Evolutionary conservation across 345 rosid species (phyloP).

Genomic region (Eucalyptus curtisii): DNA sequence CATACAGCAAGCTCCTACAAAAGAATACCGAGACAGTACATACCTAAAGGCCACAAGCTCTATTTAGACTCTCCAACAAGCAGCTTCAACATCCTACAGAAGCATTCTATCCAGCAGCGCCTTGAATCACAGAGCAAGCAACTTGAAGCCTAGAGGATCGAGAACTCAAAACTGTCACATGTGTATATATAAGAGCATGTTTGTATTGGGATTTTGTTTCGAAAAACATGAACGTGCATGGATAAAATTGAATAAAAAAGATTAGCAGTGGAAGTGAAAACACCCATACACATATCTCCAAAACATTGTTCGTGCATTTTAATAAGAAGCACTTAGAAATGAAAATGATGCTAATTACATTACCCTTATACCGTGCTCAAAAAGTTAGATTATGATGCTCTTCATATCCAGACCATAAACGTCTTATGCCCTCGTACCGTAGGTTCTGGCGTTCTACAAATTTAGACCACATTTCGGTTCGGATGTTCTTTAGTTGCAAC

Average conservation of each 20-base stretch:
- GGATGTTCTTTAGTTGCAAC: too few relatives aligned
- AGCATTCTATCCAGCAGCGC: neutral
- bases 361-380: neutral
- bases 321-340: neutral
- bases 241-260: too few relatives aligned
- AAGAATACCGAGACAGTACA: neutral
- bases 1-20: neutral
- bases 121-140: neutral
- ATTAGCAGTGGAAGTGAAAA: too few relatives aligned
- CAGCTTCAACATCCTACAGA: neutral
- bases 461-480: too few relatives aligned
- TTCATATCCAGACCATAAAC: neutral
- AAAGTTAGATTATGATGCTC: neutral
- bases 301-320: too few relatives aligned
- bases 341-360: neutral
- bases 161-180: neutral
- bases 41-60: neutral
- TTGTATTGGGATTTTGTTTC: neutral
- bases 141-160: neutral
- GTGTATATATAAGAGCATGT: neutral
- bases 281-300: too few relatives aligned
- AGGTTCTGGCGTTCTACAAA: too few relatives aligned
- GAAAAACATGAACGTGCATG: neutral
- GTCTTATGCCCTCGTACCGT: neutral
- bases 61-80: neutral